A percentile compares a stretch with the other conserved stretches of the same genome.
Evolutionary conservation across 2,329 filamentous ascomycete genomes (phyloP).

Genomic region (Fusarium metavorans): DNA sequence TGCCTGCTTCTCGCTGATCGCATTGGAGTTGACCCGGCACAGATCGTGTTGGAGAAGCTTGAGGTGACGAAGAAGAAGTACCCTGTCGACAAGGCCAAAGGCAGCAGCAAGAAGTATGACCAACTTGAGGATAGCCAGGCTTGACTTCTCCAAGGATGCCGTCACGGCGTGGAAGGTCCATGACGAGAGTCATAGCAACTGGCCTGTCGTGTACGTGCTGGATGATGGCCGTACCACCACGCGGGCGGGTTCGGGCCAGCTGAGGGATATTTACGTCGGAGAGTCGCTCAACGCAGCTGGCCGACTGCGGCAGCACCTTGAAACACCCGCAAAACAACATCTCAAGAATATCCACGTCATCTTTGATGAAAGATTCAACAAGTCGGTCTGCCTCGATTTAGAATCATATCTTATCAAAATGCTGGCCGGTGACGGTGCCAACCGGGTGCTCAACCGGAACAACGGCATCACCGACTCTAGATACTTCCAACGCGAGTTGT

Average conservation of each 20-base stretch:
- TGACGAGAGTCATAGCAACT: constrained; percentile 9
- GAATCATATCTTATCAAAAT: neutral
- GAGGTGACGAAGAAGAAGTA: neutral
- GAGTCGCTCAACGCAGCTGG: neutral
- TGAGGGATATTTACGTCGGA: neutral
- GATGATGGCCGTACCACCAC: constrained; percentile 1
- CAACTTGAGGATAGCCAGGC: constrained; percentile 4
- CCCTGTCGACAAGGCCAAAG: neutral
- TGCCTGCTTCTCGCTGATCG: constrained; percentile 6
- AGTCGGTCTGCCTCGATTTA: neutral
- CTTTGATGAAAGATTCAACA: constrained; percentile 6
- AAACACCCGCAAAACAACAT: constrained; percentile 9
- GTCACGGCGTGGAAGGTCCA: constrained; percentile 9
- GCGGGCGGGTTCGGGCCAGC: neutral
- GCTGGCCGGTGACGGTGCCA: neutral
- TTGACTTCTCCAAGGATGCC: neutral
- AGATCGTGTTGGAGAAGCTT: neutral
- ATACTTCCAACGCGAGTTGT: neutral
- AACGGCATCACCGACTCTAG: neutral
- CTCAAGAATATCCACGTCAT: constrained; percentile 8
- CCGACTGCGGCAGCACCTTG: neutral
- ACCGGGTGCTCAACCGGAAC: neutral
- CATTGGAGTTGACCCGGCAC: neutral
- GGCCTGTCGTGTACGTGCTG: constrained; percentile 10
- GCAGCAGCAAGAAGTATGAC: constrained; percentile 1